These are phyloP conservation scores for Mucuna pruriens DNA, from an alignment of 306 rosid species.

Conservation along the genomic window DNA sequence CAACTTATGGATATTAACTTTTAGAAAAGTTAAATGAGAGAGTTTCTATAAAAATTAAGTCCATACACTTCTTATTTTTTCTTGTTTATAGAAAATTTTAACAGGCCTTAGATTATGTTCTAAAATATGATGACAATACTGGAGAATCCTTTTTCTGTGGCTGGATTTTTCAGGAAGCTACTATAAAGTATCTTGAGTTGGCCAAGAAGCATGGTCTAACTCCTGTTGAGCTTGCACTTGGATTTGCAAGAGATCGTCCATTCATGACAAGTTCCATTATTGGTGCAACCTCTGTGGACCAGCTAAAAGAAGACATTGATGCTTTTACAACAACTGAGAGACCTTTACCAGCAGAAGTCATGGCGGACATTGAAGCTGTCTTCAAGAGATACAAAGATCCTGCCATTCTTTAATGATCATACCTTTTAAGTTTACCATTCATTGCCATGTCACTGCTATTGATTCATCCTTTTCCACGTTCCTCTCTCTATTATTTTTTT, in stretches of 20 bases:
- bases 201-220: slow-evolving; percentile 76
- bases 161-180: slow-evolving; percentile 75
- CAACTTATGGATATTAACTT: no score
- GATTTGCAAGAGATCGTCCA: slow-evolving; percentile 84
- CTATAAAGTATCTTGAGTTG: slow-evolving; percentile 60
- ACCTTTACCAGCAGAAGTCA: slow-evolving; percentile 68
- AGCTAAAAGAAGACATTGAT: slow-evolving; percentile 79
- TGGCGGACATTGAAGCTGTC: slow-evolving; percentile 65
- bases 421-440: neutral
- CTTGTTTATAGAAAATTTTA: no score
- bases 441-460: neutral
- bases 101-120: neutral
- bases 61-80: no score
- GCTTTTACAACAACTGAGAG: slow-evolving; percentile 70
- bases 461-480: neutral
- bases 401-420: slow-evolving; percentile 45
- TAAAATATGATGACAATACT: neutral
- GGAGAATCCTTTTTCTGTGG: neutral
- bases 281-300: slow-evolving; percentile 88
- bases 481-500: slow-evolving; percentile 7
- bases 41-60: no score
- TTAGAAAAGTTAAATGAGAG: neutral
- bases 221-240: slow-evolving; percentile 84
- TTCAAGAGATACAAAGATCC: slow-evolving; percentile 90
- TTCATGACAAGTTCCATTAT: slow-evolving; percentile 87